These are phyloP conservation scores for Ramalina peruviana DNA, from an alignment of 495 filamentous ascomycete species.

Conservation along the genomic window DNA sequence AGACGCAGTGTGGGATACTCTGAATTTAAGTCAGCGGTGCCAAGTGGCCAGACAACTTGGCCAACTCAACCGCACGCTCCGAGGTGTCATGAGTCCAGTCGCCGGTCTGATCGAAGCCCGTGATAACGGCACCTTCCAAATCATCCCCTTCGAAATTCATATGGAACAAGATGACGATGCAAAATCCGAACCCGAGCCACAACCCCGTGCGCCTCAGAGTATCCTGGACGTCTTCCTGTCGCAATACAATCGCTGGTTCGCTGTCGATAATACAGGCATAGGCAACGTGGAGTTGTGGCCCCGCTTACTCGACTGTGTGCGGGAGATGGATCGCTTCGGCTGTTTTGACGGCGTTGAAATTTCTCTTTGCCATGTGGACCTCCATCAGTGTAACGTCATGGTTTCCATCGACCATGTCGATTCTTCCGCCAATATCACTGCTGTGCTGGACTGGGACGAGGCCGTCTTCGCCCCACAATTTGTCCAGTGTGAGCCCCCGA, in stretches of 20 bases:
- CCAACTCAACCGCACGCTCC: neutral
- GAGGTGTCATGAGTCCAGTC: constrained; percentile 4
- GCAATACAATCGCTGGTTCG: neutral
- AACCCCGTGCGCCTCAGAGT: too few species aligned
- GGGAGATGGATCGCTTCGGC: constrained; percentile 3
- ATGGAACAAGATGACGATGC: neutral
- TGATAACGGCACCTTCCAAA: neutral
- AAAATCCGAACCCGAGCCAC: too few species aligned
- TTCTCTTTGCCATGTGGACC: constrained; percentile 24
- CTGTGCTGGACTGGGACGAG: constrained; percentile 28
- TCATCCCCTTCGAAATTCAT: constrained; percentile 9
- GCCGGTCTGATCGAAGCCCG: neutral
- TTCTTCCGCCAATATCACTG: constrained; percentile 14
- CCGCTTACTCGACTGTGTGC: neutral
- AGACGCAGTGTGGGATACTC: neutral
- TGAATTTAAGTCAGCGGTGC: constrained; percentile 9
- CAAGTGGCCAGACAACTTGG: neutral
- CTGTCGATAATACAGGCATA: neutral
- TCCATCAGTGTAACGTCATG: constrained; percentile 26
- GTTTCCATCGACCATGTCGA: constrained; percentile 8
- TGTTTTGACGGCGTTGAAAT: constrained; percentile 3
- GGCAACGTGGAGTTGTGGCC: neutral
- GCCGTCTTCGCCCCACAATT: constrained; percentile 24
- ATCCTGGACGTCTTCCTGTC: neutral
- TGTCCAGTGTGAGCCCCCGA: constrained; percentile 22